Evolutionary conservation across 2,329 filamentous ascomycete species (phyloP).

Genomic region (Neofusicoccum kwambonambiense): DNA sequence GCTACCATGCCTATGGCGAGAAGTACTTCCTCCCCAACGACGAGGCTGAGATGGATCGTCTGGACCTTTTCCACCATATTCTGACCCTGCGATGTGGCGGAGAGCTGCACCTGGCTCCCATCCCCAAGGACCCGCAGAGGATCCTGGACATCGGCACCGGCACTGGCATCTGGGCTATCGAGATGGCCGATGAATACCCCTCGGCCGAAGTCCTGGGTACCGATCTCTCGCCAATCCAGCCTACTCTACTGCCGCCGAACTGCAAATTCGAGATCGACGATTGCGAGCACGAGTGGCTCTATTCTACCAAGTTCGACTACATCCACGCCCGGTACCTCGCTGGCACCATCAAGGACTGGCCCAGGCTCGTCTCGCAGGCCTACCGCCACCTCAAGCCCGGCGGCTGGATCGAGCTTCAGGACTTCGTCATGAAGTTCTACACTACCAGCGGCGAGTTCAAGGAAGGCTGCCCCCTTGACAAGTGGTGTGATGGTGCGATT

Average conservation of each 20-base stretch:
- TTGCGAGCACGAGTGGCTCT: slow-evolving; percentile 34
- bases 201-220: slow-evolving; percentile 41
- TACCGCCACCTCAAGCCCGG: slow-evolving; percentile 42
- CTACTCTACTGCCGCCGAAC: slow-evolving; percentile 48
- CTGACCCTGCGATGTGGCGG: slow-evolving; percentile 37
- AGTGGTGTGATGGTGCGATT: neutral
- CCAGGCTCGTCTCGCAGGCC: slow-evolving; percentile 48
- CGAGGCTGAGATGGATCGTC: slow-evolving; percentile 42
- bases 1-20: slow-evolving; percentile 17
- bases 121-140: slow-evolving; percentile 21
- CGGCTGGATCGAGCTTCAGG: slow-evolving; percentile 35
- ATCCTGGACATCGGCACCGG: slow-evolving; percentile 31
- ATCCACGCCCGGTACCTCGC: slow-evolving; percentile 55
- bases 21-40: slow-evolving; percentile 40
- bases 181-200: slow-evolving; percentile 34
- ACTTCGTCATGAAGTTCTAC: slow-evolving; percentile 28
- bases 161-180: slow-evolving; percentile 26
- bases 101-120: slow-evolving; percentile 35
- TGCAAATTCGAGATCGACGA: slow-evolving; percentile 53
- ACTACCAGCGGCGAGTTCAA: slow-evolving; percentile 34
- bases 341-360: slow-evolving; percentile 56
- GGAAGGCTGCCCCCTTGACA: slow-evolving; percentile 18
- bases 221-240: slow-evolving; percentile 52
- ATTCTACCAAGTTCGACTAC: slow-evolving; percentile 52
- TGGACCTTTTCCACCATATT: slow-evolving; percentile 47